Evolutionary conservation across 2,329 filamentous ascomycete genomes (phyloP), one percentile per base, ranked within the genome.

Genomic region (Sporothrix luriei): DNA sequence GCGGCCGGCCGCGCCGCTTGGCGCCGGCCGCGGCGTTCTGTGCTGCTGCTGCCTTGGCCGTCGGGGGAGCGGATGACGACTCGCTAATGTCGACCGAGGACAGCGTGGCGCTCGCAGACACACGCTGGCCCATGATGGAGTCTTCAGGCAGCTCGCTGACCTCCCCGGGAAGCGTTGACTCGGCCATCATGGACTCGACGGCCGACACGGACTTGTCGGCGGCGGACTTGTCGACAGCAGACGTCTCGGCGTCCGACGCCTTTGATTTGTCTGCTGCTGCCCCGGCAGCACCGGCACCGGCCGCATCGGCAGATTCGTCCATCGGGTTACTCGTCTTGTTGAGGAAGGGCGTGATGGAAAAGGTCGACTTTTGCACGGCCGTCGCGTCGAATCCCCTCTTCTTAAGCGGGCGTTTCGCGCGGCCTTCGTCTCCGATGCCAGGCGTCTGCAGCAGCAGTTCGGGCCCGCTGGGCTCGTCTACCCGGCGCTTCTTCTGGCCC

Each of bases 311-410:
- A 2, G 78, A 77, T 0, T 79, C 78, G 24, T 83, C 82, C 13
- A 76, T 72, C 16, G 90, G 81, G 73, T 83, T 89, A 71, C 84
- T 77, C 5, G 78, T 83, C 78, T 85, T 88, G 78, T 94, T 97
- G 72, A 98, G 83, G 82, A 97, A 97, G 0, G 94, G 94, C 0
- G 94, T 98, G 73, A 97, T 93, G 4, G 93, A 97, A 79, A 98
- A 97, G 2, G 86, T 89, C 0, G 94, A 97, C 79, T 97, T 97
- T 76, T 97, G 92, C 40, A 91, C 93, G 5, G 91, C 82, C 69
- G 88, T 80, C 1, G 87, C 85, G 24, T 88, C 85, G 38, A 82
- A 78, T 62, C 82, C 84, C 69, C 84, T 82, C 77, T 88, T 89
- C 78, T 89, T 91, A 71, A 80, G 74, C 46, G 78, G 77, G 54